phyloP scores from a whole-genome alignment of 176 grass and related monocot genomes.

The Avena atlantica region DNA sequence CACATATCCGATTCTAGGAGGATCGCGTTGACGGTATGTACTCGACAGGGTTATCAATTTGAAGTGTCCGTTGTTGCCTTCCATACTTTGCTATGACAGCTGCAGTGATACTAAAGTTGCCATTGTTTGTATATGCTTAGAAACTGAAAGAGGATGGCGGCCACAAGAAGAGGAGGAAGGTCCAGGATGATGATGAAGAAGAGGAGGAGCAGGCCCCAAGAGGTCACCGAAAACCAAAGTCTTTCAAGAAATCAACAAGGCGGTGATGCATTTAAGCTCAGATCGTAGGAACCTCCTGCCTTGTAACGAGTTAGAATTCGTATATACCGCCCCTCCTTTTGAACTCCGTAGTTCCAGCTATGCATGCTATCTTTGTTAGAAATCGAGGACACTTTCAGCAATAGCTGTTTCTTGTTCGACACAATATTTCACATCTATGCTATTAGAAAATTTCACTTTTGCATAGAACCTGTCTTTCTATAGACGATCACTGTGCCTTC shows the following conservation, averaged over 20 bases:
- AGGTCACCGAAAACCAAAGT: constrained; percentile 39
- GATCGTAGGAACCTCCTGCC: not conserved
- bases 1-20: constrained; percentile 71
- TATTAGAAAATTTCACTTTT: not conserved
- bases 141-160: constrained; percentile 68
- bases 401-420: constrained; percentile 12
- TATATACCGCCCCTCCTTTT: constrained; percentile 20
- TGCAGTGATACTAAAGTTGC: not conserved
- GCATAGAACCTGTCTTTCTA: not conserved
- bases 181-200: constrained; percentile 58
- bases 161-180: constrained; percentile 69
- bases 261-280: constrained; percentile 38
- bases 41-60: not conserved
- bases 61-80: not conserved
- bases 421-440: constrained; percentile 2
- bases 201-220: constrained; percentile 49
- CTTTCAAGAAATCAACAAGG: constrained; percentile 59
- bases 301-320: not conserved
- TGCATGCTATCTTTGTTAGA: not conserved
- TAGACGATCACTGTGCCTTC: not conserved
- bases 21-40: constrained; percentile 65
- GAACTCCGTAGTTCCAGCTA: not conserved
- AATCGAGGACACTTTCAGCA: not conserved
- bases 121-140: constrained; percentile 32
- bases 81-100: not conserved